phyloP scores from a whole-genome alignment of 1,139 yeast species.

The Yamadazyma triangularis region DNA sequence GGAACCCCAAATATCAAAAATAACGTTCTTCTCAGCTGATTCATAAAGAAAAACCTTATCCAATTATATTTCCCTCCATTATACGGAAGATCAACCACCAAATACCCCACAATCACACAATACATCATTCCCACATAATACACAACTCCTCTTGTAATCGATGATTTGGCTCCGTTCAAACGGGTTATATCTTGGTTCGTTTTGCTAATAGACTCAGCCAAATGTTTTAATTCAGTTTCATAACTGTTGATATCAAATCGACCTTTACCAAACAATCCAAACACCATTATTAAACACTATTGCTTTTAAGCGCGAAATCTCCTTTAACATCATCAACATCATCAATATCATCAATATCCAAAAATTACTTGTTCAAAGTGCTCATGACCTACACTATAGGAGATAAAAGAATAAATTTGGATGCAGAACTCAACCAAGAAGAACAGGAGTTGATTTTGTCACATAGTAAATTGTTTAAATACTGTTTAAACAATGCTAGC shows the following conservation, averaged over 20 bases:
- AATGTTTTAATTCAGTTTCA: conserved; percentile 45
- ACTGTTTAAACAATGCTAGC: conserved; percentile 31
- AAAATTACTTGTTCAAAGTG: background rate
- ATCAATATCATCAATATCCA: no score
- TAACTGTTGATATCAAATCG: conserved; percentile 47
- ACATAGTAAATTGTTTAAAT: conserved; percentile 27
- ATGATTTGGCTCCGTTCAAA: conserved; percentile 10
- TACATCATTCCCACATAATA: conserved; percentile 30
- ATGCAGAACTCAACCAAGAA: conserved; percentile 15
- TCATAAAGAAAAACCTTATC: conserved; percentile 20
- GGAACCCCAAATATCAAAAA: conserved; percentile 27
- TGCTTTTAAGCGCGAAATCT: no score
- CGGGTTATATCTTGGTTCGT: conserved; percentile 16
- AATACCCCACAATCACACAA: conserved; percentile 22
- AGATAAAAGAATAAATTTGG: conserved; percentile 22
- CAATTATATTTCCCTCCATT: conserved; percentile 14
- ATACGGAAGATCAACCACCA: conserved; percentile 20
- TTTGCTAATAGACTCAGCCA: conserved; percentile 31
- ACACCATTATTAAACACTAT: no score
- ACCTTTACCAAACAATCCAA: conserved; percentile 27
- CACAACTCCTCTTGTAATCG: conserved; percentile 11
- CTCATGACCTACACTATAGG: conserved; percentile 35
- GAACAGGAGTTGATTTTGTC: conserved; percentile 24
- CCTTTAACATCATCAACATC: no score
- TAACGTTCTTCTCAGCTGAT: conserved; percentile 19